Evolutionary conservation across 2,329 filamentous ascomycete species (phyloP), one percentile per base, ranked within the genome.

Genomic region (Verticillium nonalfalfae): DNA sequence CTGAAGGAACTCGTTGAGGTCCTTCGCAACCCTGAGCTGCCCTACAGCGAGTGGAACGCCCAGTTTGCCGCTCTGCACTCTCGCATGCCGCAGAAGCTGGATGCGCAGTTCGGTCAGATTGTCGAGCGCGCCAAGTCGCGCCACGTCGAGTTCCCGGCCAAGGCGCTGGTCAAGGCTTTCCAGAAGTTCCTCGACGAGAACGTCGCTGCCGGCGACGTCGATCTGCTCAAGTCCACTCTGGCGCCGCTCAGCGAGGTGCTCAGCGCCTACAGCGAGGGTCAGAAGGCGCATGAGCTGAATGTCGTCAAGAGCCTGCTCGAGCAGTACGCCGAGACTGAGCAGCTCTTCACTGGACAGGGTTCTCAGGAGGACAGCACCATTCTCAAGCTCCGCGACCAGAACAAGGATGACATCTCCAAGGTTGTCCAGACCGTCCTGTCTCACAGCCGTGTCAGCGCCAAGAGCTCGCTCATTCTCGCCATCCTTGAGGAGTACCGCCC

Each of bases 21-120:
- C 11, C 85, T 99, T 26, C 89, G 94, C 52, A 86, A 97, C 71
- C 87, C 90, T 1, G 93, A 97, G 70, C 84, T 99, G 65, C 95
- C 95, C 1, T 99, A 95, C 73, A 93, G 94, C 74, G 93, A 99
- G 76, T 99, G 94, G 91, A 93, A 90, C 65, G 90, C 94, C 6
- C 93, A 98, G 72, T 95, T 96, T 68, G 96, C 95, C 57, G 95
- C 95, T 26, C 85, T 99, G n/a, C 94, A 98, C 76, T 91, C 93
- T 7, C 90, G 95, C 69, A 99, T 98, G 90, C 95, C 95, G 0
- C 89, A 94, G 73, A 97, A 94, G 79, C 87, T 99, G 35, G 93
- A 97, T 68, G 76, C 86, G 26, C 87, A 86, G 66, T 89, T 99
- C 67, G 87, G 88, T 13, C 90, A 95, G 70, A 89, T 96, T 55